phyloP scores from a whole-genome alignment of 306 rosid species.

The Prunus davidiana region DNA sequence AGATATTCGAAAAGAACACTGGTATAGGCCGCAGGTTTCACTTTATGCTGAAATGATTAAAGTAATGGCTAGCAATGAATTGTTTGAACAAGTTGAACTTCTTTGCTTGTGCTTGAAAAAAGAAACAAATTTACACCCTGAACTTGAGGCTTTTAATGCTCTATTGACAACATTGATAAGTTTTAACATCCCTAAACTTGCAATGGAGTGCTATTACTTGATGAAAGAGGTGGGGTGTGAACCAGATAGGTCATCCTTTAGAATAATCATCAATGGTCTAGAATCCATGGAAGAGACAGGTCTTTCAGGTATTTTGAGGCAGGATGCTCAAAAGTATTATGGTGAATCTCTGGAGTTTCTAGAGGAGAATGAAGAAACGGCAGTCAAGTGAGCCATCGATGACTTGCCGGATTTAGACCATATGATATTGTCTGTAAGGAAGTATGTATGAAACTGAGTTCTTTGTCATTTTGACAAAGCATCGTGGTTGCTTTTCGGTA shows the following conservation, averaged over 20 bases:
- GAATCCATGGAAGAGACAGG: slow-evolving; percentile 37
- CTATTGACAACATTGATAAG: slow-evolving; percentile 28
- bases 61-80: slow-evolving; percentile 38
- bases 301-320: slow-evolving; percentile 28
- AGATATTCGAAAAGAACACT: slow-evolving; percentile 39
- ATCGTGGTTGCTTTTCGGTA: no score
- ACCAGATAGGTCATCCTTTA: slow-evolving; percentile 43
- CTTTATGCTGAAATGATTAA: slow-evolving; percentile 40
- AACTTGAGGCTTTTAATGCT: slow-evolving; percentile 42
- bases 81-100: slow-evolving; percentile 31
- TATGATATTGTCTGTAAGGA: not conserved
- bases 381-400: slow-evolving; percentile 11
- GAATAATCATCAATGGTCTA: slow-evolving; percentile 33
- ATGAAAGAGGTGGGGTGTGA: slow-evolving; percentile 46
- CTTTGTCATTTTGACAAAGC: not conserved
- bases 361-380: slow-evolving; percentile 34
- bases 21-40: slow-evolving; percentile 46
- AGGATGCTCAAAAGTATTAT: slow-evolving; percentile 36
- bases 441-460: not conserved
- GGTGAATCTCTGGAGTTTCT: slow-evolving; percentile 45
- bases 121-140: slow-evolving; percentile 31
- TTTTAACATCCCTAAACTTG: slow-evolving; percentile 21
- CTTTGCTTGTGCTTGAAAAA: slow-evolving; percentile 33
- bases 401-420: not conserved
- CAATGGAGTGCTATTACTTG: slow-evolving; percentile 39